These are phyloP conservation scores for Plasmodium gaboni DNA, from an alignment of 169 alveolate species.

Conservation along the genomic window DNA sequence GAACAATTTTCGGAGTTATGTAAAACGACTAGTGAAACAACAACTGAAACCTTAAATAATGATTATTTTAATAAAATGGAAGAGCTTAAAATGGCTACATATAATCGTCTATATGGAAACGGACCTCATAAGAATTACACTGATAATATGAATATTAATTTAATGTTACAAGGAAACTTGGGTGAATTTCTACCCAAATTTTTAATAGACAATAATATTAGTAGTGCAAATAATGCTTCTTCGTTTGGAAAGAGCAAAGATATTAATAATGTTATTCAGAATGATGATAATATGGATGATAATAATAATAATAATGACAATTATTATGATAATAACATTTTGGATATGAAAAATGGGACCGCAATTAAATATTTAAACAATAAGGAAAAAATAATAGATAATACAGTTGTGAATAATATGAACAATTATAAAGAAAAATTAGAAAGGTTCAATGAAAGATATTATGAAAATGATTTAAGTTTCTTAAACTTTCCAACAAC, in stretches of 20 bases:
- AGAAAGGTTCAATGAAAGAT: no score
- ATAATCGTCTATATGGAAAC: background rate
- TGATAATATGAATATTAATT: slow-evolving; percentile 39
- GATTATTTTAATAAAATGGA: slow-evolving; percentile 39
- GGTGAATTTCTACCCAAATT: slow-evolving; percentile 40
- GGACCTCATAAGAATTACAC: slow-evolving; percentile 13
- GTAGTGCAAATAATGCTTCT: slow-evolving; percentile 12
- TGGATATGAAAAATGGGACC: no score
- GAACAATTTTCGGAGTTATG: slow-evolving; percentile 37
- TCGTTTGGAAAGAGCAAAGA: slow-evolving; percentile 39
- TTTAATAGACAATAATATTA: slow-evolving; percentile 35
- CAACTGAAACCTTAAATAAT: slow-evolving; percentile 25
- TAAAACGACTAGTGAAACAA: slow-evolving; percentile 66
- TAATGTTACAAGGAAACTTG: slow-evolving; percentile 18
- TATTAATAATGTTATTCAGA: slow-evolving; percentile 23
- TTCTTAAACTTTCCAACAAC: no score
- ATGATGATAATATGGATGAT: slow-evolving; percentile 7
- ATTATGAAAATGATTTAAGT: no score
- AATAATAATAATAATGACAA: background rate
- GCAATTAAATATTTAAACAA: no score
- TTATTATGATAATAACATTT: no score
- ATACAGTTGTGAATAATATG: no score
- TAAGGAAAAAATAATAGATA: no score
- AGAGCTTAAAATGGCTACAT: slow-evolving; percentile 11
- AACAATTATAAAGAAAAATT: no score